Conservation (phyloP, 1,139 yeast species). For the Debaryomyces fabryi region DNA sequence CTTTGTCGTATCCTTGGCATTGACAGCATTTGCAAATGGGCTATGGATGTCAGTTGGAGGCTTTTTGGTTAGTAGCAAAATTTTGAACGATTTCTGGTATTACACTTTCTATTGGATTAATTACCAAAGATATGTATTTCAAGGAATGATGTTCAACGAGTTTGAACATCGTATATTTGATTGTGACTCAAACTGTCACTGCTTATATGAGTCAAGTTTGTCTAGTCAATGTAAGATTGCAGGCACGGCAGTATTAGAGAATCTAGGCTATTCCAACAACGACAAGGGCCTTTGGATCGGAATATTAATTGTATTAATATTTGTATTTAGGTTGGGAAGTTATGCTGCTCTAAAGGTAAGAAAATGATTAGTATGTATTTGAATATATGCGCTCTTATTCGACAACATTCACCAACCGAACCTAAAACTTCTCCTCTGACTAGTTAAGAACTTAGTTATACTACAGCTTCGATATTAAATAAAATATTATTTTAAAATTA, state of each 20-base stretch:
- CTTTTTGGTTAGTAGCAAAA: constrained; percentile 33
- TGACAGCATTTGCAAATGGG: constrained; percentile 44
- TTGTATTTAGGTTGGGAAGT: constrained; percentile 24
- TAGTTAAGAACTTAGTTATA: background rate
- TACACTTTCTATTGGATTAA: constrained; percentile 44
- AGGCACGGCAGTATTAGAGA: constrained; percentile 34
- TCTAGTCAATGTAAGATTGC: constrained; percentile 31
- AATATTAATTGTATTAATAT: constrained; percentile 29
- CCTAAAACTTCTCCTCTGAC: background rate
- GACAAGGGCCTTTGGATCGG: constrained; percentile 39
- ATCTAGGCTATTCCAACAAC: constrained; percentile 29
- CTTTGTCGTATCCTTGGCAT: constrained; percentile 41
- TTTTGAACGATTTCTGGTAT: constrained; percentile 41
- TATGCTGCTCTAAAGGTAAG: constrained; percentile 9
- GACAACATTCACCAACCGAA: background rate
- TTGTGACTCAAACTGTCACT: constrained; percentile 36
- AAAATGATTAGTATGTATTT: background rate
- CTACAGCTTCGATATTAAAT: background rate
- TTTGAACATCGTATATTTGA: constrained; percentile 28
- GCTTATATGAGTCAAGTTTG: constrained; percentile 35
- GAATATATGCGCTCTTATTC: background rate
- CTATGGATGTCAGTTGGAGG: constrained; percentile 51
- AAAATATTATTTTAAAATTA: background rate
- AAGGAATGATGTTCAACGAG: constrained; percentile 48
- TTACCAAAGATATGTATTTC: constrained; percentile 44